These are phyloP conservation scores for Calonectria pauciramosa DNA, from an alignment of 2,329 filamentous ascomycete genomes.

Conservation along the genomic window DNA sequence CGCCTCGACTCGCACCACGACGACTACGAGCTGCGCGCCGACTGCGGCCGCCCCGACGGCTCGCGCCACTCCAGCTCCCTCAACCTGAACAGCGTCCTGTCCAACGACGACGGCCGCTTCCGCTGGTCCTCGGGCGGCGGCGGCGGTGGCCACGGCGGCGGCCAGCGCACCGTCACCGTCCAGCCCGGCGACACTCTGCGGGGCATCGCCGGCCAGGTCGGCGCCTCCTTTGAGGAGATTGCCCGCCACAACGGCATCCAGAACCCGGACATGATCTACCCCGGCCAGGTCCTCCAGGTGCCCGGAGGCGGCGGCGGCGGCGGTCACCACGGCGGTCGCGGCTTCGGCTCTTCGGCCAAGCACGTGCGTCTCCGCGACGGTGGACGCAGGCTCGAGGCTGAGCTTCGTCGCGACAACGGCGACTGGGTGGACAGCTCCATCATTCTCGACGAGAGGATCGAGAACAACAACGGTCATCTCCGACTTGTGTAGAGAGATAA, in stretches of 20 bases:
- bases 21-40: constrained; percentile 52
- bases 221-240: constrained; percentile 54
- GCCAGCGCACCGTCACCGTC: constrained; percentile 50
- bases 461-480: constrained; percentile 49
- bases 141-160: constrained; percentile 38
- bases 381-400: constrained; percentile 51
- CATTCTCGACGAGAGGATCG: constrained; percentile 51
- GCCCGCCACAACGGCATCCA: constrained; percentile 54
- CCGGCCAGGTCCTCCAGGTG: constrained; percentile 55
- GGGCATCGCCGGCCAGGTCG: constrained; percentile 51
- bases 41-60: constrained; percentile 51
- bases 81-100: constrained; percentile 52
- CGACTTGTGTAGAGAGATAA: constrained; percentile 25
- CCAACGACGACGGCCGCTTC: constrained; percentile 55
- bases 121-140: constrained; percentile 46
- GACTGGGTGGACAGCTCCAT: constrained; percentile 50
- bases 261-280: constrained; percentile 59
- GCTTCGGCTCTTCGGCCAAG: constrained; percentile 52
- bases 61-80: constrained; percentile 51
- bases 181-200: constrained; percentile 59
- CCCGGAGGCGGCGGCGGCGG: constrained; percentile 41
- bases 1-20: constrained; percentile 48
- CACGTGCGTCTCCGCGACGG: constrained; percentile 53
- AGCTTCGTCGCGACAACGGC: constrained; percentile 46
- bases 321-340: constrained; percentile 33